Evolutionary conservation across 441 rosid species (phyloP).

Genomic region (Erodium texanum): DNA sequence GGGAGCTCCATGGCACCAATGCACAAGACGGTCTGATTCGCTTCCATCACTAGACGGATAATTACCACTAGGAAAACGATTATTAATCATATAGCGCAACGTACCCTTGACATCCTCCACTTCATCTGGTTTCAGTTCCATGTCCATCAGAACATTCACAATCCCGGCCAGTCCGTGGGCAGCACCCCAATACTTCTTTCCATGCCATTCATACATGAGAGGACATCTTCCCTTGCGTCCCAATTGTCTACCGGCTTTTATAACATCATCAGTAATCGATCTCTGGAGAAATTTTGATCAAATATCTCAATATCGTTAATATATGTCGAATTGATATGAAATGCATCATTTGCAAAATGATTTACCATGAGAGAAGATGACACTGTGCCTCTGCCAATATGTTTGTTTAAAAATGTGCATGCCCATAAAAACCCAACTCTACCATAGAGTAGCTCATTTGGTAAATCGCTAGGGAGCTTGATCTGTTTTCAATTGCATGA

Average conservation of each 20-base stretch:
- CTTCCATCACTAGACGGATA: conserved; percentile 61
- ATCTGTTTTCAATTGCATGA: conserved; percentile 31
- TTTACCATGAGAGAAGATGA: conserved; percentile 34
- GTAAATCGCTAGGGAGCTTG: conserved; percentile 39
- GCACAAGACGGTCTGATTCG: conserved; percentile 54
- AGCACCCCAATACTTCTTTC: conserved; percentile 66
- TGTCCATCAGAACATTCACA: conserved; percentile 57
- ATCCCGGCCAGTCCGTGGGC: conserved; percentile 72
- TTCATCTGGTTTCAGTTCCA: conserved; percentile 53
- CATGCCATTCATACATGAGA: conserved; percentile 72
- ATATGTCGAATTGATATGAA: not conserved
- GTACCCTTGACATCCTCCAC: conserved; percentile 58
- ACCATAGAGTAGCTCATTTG: conserved; percentile 52
- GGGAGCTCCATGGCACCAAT: conserved; percentile 77
- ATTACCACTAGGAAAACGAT: conserved; percentile 53
- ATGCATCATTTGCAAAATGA: conserved; percentile 2
- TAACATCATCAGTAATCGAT: conserved; percentile 42
- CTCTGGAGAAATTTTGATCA: conserved; percentile 30
- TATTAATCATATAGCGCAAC: conserved; percentile 47
- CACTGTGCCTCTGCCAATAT: conserved; percentile 46
- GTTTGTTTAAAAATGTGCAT: conserved; percentile 51
- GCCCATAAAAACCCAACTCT: conserved; percentile 64
- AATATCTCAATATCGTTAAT: not conserved
- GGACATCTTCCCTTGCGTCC: conserved; percentile 44
- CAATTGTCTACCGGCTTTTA: conserved; percentile 41